phyloP scores from a whole-genome alignment of 805 yeast species.

The Kodamaea leandrae region DNA sequence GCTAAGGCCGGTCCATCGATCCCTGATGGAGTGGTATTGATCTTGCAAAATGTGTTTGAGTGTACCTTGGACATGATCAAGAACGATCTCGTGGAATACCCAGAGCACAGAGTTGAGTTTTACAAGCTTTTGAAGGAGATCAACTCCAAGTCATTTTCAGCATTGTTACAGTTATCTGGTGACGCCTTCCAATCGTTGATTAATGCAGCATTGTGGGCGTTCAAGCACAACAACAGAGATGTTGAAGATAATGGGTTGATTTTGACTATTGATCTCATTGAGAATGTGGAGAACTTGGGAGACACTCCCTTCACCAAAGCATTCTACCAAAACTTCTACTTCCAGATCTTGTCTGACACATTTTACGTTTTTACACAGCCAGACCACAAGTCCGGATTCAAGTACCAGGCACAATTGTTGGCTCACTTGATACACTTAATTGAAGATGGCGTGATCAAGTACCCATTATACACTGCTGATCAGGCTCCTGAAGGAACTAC shows the following conservation, averaged over 20 bases:
- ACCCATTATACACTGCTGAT: conserved; percentile 76
- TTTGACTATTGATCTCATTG: conserved; percentile 76
- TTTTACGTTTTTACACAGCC: conserved; percentile 93
- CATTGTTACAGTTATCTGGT: conserved; percentile 83
- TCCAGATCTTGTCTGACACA: conserved; percentile 86
- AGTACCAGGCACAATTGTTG: conserved; percentile 78
- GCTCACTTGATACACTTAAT: conserved; percentile 82
- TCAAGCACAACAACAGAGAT: conserved; percentile 95
- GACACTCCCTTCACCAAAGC: conserved; percentile 72
- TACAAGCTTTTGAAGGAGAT: conserved; percentile 87
- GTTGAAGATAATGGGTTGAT: conserved; percentile 91
- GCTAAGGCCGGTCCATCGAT: conserved; percentile 82
- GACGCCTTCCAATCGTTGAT: conserved; percentile 88
- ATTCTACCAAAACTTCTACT: conserved; percentile 84
- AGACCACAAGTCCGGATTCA: conserved; percentile 96
- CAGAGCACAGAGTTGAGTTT: conserved; percentile 96
- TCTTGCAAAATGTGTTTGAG: conserved; percentile 88
- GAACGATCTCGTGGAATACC: conserved; percentile 92
- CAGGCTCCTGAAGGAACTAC: conserved; percentile 85
- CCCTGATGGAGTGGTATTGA: conserved; percentile 83
- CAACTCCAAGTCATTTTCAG: conserved; percentile 78
- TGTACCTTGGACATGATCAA: conserved; percentile 94
- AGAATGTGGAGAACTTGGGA: conserved; percentile 78
- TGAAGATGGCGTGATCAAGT: conserved; percentile 67
- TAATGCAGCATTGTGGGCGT: conserved; percentile 96